Evolutionary conservation across 2,329 filamentous ascomycete genomes (phyloP), one percentile per base, ranked within the genome.

Genomic region (Calonectria montana): DNA sequence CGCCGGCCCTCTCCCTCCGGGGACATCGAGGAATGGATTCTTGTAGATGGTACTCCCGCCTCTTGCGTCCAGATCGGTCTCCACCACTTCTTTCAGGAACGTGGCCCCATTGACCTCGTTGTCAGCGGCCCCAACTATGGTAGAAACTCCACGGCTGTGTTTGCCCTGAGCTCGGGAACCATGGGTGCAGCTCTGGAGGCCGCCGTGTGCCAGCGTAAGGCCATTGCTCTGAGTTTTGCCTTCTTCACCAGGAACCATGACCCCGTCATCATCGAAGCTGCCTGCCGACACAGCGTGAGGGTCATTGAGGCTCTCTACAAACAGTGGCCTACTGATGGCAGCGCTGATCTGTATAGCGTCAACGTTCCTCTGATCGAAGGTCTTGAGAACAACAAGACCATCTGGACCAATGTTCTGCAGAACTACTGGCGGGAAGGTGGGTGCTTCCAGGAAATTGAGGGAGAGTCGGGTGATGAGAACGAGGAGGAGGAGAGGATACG

Each of bases 211-310:
- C 88, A 89, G 45, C 87, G 87, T 73, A 91, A 88, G 77, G 88
- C 94, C 15, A 93, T 99, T 75, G 97, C 97, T 0, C 84, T 99
- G 47, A 95, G 92, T 61, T 99, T 95, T 82, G 97, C 96, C 25
- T 98, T 98, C 85, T 97, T 96, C 84, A 91, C 92, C 69, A 89
- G 92, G 70, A 94, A 94, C 81, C 96, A 98, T 82, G 94, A 98
- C 78, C 92, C 94, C 2, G 88, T 88, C 27, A 91, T 98, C 76
- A 96, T 98, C 71, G 89, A 91, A 37, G 94, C 91, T 61, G 95
- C 95, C 3, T 94, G 92, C 43, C 86, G 90, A 53, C 92, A 96
- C 77, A 91, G 92, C 27, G 92, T 97, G 27, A 89, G 88, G 74
- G 88, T 98, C 27, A 92, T 98, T 74, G 93, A 98, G 82, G 90